Base-by-base conservation (phyloP, 192 early-diverging fungal genomes). In the Pilaira anomala region DNA sequence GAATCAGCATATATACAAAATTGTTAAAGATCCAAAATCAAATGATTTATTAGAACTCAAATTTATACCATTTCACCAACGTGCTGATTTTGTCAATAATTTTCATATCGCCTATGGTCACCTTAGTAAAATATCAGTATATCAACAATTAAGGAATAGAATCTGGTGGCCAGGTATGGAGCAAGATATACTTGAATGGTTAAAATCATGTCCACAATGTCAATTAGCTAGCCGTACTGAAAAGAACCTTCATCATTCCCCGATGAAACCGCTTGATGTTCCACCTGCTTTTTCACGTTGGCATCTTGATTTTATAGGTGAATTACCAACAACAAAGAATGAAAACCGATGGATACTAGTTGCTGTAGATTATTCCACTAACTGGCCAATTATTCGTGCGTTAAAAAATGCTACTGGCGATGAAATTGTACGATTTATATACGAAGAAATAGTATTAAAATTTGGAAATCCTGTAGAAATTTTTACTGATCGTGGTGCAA, bases 321-420 rank as follows among this genome's bases (percentile, higher is more conserved):
- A 55, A 48, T 22, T 55, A 5, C 66, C 25, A 29, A 51, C 13
- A 9, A 46, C 58, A 12, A 29, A 9, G 2, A 28, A 48, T 24
- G 22, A 41, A 14, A 74, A 74, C 18, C 13, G 30, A 0, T 75
- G 64, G 61, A 59, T 75, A 3, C 14, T 75, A 1, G 44, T 65
- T 0, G 73, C 68, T 11, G 65, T 66, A 0, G 73, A 75, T 36
- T 71, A 70, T 51, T n/a, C 60, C 0, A 75, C 65, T 21, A 67
- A 67, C 24, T 75, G 68, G 68, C 73, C 68, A 2, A 52, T 70
- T 33, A 62, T 64, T 13, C 25, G 59, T 0, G 68, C 68, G 19
- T 7, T 76, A 1, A 42, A 24, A 18, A 58, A 60, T 11, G 62
- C 66, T 0, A 63, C 63, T 39, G 69, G 60, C 3, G 56, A 50